Percentiles rank a stretch among this genome's conserved stretches.
Conservation (phyloP, 2,329 filamentous ascomycete genomes). For the Passalora sequoiae region DNA sequence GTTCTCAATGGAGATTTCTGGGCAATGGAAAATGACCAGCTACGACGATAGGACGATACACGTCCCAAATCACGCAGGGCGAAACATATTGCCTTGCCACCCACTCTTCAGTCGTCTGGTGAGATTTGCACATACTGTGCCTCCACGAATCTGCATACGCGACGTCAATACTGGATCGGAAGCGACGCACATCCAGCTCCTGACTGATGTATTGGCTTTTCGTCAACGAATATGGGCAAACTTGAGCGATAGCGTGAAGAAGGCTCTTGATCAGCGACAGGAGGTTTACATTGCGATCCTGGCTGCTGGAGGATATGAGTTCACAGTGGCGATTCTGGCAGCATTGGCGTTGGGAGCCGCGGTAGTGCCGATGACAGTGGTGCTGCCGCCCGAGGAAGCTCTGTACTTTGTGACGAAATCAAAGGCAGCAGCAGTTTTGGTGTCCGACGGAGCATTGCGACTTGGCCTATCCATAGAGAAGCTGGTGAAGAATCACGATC, state of each 20-base stretch:
- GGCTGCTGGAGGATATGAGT: slow-evolving; percentile 46
- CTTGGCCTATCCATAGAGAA: slow-evolving; percentile 29
- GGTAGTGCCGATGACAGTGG: slow-evolving; percentile 43
- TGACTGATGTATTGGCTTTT: slow-evolving; percentile 43
- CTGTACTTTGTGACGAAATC: slow-evolving; percentile 44
- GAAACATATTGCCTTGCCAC: slow-evolving; percentile 30
- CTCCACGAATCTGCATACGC: slow-evolving; percentile 36
- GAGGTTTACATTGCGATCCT: slow-evolving; percentile 45
- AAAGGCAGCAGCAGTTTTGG: slow-evolving; percentile 36
- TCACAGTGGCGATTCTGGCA: slow-evolving; percentile 45
- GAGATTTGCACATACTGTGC: slow-evolving; percentile 35
- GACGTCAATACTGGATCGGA: slow-evolving; percentile 37
- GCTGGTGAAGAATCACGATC: slow-evolving; percentile 25
- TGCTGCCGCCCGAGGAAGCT: slow-evolving; percentile 41
- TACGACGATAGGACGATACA: slow-evolving; percentile 26
- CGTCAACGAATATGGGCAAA: slow-evolving; percentile 35
- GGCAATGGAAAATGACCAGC: slow-evolving; percentile 17
- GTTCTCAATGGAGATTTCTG: slow-evolving; percentile 15
- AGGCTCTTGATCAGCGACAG: slow-evolving; percentile 31
- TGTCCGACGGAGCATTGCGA: slow-evolving; percentile 33
- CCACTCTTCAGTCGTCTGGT: slow-evolving; percentile 40
- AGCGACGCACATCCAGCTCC: slow-evolving; percentile 40
- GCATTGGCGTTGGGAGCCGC: slow-evolving; percentile 46
- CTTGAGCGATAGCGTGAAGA: slow-evolving; percentile 27
- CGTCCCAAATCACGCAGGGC: slow-evolving; percentile 16